Percentiles rank a stretch among this genome's conserved stretches.
phyloP scores from a whole-genome alignment of 305 asterid species.

The Fraxinus xanthoxyloides region DNA sequence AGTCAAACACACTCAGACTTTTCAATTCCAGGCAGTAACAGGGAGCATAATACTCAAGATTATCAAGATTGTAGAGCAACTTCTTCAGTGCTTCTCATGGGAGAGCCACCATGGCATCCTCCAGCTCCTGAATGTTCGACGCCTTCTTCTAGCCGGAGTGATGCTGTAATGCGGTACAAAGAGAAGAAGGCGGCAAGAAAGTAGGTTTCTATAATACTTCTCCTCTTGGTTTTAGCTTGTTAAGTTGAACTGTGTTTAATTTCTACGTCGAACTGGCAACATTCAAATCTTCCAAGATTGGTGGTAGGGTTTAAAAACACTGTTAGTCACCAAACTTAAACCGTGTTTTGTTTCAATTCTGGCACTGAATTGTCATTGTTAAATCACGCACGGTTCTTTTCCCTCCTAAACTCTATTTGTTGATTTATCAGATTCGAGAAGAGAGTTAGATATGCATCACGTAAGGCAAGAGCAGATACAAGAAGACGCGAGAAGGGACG shows the following conservation, averaged over 20 bases:
- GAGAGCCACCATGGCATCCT: conserved; percentile 76
- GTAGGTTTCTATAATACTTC: conserved; percentile 36
- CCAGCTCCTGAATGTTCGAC: conserved; percentile 54
- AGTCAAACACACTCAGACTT: conserved; percentile 40
- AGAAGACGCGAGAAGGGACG: conserved; percentile 92
- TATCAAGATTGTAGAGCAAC: conserved; percentile 58
- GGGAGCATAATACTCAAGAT: conserved; percentile 48
- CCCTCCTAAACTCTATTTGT: background rate
- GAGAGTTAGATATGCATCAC: conserved; percentile 84
- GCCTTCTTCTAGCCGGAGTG: conserved; percentile 59
- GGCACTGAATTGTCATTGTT: background rate
- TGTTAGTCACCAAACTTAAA: background rate
- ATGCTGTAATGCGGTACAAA: conserved; percentile 86
- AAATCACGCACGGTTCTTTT: background rate
- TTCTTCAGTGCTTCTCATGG: conserved; percentile 50
- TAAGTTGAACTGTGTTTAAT: background rate
- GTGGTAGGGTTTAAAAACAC: background rate
- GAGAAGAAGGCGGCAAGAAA: conserved; percentile 83
- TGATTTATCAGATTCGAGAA: conserved; percentile 63
- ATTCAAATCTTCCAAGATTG: background rate
- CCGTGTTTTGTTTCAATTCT: background rate
- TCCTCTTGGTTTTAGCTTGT: background rate
- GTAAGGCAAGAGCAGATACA: conserved; percentile 89
- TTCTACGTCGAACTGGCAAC: background rate
- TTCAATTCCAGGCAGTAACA: conserved; percentile 48